phyloP scores from a whole-genome alignment of 495 filamentous ascomycete genomes.

The Penicillium paradoxum region DNA sequence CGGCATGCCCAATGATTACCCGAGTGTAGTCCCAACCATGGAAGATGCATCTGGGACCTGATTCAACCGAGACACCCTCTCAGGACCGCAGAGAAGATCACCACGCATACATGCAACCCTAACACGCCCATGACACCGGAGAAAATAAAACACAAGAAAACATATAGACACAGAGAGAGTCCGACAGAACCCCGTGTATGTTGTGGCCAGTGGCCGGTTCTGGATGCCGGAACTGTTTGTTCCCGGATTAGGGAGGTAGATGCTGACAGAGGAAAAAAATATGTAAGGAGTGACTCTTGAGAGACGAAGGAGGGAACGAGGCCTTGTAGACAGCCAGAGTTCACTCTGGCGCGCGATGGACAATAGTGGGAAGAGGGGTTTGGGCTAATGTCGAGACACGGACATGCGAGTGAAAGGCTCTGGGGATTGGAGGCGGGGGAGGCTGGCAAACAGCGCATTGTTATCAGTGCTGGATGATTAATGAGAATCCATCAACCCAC shows the following conservation, averaged over 20 bases:
- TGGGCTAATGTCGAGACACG: background rate
- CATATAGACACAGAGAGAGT: conserved; percentile 19
- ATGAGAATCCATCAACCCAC: conserved; percentile 85
- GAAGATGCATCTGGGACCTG: conserved; percentile 1
- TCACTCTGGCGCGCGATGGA: background rate
- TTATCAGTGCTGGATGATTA: conserved; percentile 69
- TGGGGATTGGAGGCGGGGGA: background rate
- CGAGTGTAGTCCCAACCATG: background rate
- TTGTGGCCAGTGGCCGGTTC: conserved; percentile 10
- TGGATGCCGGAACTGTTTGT: conserved; percentile 3
- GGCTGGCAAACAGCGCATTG: background rate
- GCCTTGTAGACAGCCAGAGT: background rate
- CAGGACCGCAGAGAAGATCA: conserved; percentile 6
- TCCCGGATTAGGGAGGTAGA: background rate
- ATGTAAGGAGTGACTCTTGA: background rate
- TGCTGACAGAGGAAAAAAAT: background rate
- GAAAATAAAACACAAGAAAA: conserved; percentile 5
- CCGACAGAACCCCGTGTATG: conserved; percentile 14
- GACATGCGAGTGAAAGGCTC: background rate
- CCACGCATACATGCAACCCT: conserved; percentile 12
- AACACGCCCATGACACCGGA: conserved; percentile 15
- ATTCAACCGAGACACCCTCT: background rate
- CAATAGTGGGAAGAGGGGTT: no score
- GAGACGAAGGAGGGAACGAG: background rate
- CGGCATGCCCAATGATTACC: conserved; percentile 2